Base-by-base conservation (phyloP, 495 filamentous ascomycete genomes). In the Penicillium soppii region DNA sequence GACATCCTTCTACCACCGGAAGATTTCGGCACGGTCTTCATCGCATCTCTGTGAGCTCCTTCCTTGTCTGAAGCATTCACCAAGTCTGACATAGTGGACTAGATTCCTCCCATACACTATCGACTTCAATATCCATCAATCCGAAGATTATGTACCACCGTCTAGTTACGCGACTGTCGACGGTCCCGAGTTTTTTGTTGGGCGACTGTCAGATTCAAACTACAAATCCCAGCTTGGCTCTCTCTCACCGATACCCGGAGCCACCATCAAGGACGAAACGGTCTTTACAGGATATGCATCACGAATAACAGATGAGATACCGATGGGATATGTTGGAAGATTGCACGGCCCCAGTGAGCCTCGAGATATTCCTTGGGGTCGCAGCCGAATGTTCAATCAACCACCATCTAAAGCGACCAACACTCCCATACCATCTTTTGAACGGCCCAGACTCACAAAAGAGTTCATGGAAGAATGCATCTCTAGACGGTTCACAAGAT, bases 341-440 rank as follows among this genome's bases (percentile, higher is more conserved):
- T 67, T 45, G 3, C 63, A 60, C 52, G 72, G 65, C 57, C 85
- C 77, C 53, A 82, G 76, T 54, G 84, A 90, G 61, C 79, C 83
- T 21, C 80, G 84, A 55, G 78, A 45, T 8, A 52, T 86, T 20
- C 81, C 82, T 47, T 91, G 87, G 88, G 87, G 86, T 7, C 76
- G 73, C 21, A 82, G 72, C 16, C 63, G 65, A 20, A 65, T 75
- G 39, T 82, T 84, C 59, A 83, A 87, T 59, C 90, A 95, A 58
- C 90, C 91, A 9, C 82, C 73, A 53, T 87, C 89, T 4, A 79
- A 80, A 47, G 85, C 86, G 15, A 83, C 75, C 33, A 76, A 78
- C 12, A 77, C 82, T 30, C 90, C 88, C 8, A 83, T 82, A 0
- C 79, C 79, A 16, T 86, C 83, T 3, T 81, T 61, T 87, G 23